Base-by-base conservation (phyloP, 257 asterid genomes). In the Avicennia marina region DNA sequence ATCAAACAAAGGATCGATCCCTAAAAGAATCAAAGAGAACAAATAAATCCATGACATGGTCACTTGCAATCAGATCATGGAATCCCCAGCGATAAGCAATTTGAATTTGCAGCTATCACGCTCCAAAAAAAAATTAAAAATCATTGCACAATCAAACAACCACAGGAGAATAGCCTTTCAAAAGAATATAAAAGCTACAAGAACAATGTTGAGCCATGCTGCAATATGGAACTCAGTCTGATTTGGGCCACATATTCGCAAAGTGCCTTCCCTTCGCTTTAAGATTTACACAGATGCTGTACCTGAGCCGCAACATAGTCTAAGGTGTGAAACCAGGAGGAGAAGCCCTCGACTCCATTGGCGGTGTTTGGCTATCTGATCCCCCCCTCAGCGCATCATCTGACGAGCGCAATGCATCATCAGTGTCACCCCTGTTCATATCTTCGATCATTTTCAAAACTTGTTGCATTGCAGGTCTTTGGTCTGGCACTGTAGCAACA, bases 381-480 rank as follows among this genome's bases (percentile, higher is more conserved):
- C 96, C 98, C 52, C 81, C 80, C 68, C 84, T 25, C 69, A 78
- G 6, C 51, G 91, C 72, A 32, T 90, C 96, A 11, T 90, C 98
- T 0, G 96, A 87, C 0, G 96, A 90, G 6, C 88, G 74, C 24
- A 77, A 61, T 19, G 86, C 96, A 3, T 87, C 96, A 38, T 83
- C 95, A 0, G 95, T 80, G 34, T 82, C 97, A 0, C 80, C 90
- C 36, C 94, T 39, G 46, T 69, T 78, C 78, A 91, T 78, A 44
- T 91, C 96, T 71, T 85, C 95, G 3, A 91, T 88, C 96, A 88
- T 85, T 49, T 77, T 83, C 62, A 88, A 61, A 4, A 80, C 98
- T 33, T 91, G 85, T 1, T 56, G 73, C 94, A 91, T 85, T 8
- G 68, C 57, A 0, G 98, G 98, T 27, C 98, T 72, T 63, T 85